Evolutionary conservation across 768 basidiomycete species (phyloP).

Genomic region (Mycena crocata): DNA sequence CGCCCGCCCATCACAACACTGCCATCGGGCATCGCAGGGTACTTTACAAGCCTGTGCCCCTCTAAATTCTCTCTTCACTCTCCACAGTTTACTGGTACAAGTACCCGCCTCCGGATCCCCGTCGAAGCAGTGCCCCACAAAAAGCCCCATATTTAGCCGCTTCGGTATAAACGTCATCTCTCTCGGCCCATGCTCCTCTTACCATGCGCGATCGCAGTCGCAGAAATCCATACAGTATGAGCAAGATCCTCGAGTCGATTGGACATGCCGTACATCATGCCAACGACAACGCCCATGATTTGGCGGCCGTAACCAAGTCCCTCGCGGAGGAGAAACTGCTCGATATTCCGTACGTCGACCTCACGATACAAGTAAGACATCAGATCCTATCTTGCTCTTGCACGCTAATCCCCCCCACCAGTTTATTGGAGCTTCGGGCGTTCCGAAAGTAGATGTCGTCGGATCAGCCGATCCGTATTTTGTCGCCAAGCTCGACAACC

Average conservation of each 20-base stretch:
- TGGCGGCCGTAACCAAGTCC: constrained; percentile 44
- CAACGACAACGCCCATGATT: constrained; percentile 47
- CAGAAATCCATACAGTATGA: constrained; percentile 50
- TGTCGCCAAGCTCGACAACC: constrained; percentile 71
- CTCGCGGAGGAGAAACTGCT: constrained; percentile 48
- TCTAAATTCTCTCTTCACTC: no score
- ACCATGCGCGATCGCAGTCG: constrained; percentile 16
- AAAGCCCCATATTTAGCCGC: neutral
- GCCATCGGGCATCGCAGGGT: no score
- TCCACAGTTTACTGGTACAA: no score
- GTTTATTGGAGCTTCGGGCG: constrained; percentile 78
- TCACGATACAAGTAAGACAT: constrained; percentile 62
- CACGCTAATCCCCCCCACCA: constrained; percentile 34
- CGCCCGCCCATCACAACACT: no score
- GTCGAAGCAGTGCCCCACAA: no score
- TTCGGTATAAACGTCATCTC: constrained; percentile 33
- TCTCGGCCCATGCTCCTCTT: neutral
- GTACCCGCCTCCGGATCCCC: no score
- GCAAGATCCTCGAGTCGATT: constrained; percentile 46
- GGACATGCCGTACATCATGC: constrained; percentile 40
- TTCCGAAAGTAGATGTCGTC: constrained; percentile 79
- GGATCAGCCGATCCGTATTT: constrained; percentile 78
- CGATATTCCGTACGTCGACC: constrained; percentile 64
- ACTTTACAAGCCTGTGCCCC: no score
- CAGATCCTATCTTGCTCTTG: neutral